These are phyloP conservation scores for Corniculantispora saksenae DNA, from an alignment of 2,329 filamentous ascomycete species.

Conservation along the genomic window DNA sequence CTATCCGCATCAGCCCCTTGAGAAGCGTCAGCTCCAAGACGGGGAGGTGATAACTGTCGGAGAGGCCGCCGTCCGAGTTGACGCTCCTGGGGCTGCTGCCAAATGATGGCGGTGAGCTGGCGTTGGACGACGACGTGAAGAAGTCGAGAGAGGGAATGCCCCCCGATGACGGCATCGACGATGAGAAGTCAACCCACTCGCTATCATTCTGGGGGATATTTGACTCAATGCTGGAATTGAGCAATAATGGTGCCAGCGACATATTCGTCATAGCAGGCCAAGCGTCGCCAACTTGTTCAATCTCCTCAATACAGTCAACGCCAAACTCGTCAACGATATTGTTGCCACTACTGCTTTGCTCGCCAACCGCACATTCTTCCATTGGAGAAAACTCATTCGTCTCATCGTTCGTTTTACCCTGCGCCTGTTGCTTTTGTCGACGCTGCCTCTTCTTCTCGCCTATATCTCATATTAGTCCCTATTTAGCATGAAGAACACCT, in stretches of 20 bases:
- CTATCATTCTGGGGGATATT: not conserved
- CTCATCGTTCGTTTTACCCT: constrained; percentile 5
- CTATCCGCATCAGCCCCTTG: constrained; percentile 48
- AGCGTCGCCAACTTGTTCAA: constrained; percentile 22
- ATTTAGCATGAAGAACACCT: not conserved
- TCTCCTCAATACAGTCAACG: not conserved
- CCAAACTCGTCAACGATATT: not conserved
- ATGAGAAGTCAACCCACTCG: not conserved
- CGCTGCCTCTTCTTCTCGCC: constrained; percentile 36
- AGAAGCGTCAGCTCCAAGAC: constrained; percentile 51
- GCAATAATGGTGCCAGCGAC: constrained; percentile 24
- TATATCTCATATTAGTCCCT: constrained; percentile 17
- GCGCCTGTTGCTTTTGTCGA: constrained; percentile 28
- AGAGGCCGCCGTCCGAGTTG: constrained; percentile 31
- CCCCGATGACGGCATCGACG: not conserved
- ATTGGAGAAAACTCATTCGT: not conserved
- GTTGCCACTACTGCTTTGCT: not conserved
- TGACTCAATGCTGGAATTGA: not conserved
- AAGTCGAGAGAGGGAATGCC: not conserved
- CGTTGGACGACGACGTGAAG: constrained; percentile 2
- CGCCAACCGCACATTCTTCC: not conserved
- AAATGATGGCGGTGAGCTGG: constrained; percentile 24
- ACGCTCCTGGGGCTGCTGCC: constrained; percentile 22
- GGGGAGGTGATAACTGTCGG: constrained; percentile 51
- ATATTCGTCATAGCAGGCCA: constrained; percentile 28